phyloP scores from a whole-genome alignment of 2,329 filamentous ascomycete genomes.

The Calycina herbarum region DNA sequence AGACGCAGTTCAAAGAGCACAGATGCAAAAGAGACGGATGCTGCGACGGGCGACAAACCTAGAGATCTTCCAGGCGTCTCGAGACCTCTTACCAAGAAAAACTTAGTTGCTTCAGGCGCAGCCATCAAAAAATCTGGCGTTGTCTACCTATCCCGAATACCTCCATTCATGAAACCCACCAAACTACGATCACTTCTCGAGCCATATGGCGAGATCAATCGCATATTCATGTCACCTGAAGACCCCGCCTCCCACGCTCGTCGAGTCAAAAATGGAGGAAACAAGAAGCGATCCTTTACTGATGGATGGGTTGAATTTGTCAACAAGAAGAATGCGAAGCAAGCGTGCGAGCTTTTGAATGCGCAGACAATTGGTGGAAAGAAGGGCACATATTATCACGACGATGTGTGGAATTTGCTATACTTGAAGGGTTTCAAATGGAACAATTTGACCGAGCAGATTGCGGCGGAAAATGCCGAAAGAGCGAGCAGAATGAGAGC shows the following conservation, averaged over 20 bases:
- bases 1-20: conserved; percentile 12
- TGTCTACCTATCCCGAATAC: conserved; percentile 79
- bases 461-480: conserved; percentile 79
- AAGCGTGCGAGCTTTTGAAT: conserved; percentile 74
- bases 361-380: conserved; percentile 78
- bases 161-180: conserved; percentile 83
- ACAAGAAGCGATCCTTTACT: conserved; percentile 78
- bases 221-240: conserved; percentile 78
- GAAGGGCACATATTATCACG: conserved; percentile 79
- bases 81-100: conserved; percentile 63
- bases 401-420: conserved; percentile 82
- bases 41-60: conserved; percentile 27
- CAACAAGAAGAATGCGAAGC: conserved; percentile 73
- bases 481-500: conserved; percentile 72
- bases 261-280: conserved; percentile 71
- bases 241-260: conserved; percentile 64
- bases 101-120: conserved; percentile 63
- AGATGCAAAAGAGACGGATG: conserved; percentile 19
- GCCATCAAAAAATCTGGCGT: conserved; percentile 75
- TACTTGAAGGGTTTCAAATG: conserved; percentile 86
- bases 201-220: conserved; percentile 73
- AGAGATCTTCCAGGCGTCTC: conserved; percentile 49
- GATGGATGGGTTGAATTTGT: conserved; percentile 88
- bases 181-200: conserved; percentile 75
- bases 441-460: conserved; percentile 72